These are phyloP conservation scores for maize (Zea mays) DNA, from an alignment of 176 grass and related monocot genomes.

Conservation along the genomic window DNA sequence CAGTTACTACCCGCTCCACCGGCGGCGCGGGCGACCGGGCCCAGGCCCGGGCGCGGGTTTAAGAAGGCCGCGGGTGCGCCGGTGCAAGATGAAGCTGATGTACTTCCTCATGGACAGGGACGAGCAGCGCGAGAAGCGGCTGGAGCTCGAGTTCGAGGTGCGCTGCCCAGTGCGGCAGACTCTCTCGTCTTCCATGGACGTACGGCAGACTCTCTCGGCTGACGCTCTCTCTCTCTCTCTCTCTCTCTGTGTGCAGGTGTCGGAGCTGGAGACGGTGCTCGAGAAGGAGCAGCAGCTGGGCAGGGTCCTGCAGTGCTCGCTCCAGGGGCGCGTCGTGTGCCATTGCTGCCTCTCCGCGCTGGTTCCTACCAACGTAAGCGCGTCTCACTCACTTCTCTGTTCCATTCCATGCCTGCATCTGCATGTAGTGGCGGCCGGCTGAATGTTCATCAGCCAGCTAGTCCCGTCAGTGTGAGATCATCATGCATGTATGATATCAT, in stretches of 20 bases:
- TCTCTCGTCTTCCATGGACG: neutral
- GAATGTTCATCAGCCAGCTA: neutral
- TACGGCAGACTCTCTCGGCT: too few species aligned
- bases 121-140: slow-evolving; percentile 46
- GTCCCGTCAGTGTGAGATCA: neutral
- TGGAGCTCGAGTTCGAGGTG: slow-evolving; percentile 70
- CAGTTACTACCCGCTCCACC: slow-evolving; percentile 33
- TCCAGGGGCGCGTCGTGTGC: slow-evolving; percentile 66
- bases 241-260: slow-evolving; percentile 42
- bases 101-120: slow-evolving; percentile 71
- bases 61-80: slow-evolving; percentile 41
- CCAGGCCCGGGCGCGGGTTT: neutral
- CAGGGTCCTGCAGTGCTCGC: slow-evolving; percentile 63
- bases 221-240: too few species aligned
- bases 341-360: slow-evolving; percentile 66
- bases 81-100: slow-evolving; percentile 62
- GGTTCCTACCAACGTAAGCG: slow-evolving; percentile 55
- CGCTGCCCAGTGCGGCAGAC: neutral
- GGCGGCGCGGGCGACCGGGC: neutral
- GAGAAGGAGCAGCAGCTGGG: slow-evolving; percentile 74
- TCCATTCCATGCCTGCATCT: too few species aligned
- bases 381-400: too few species aligned
- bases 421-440: neutral
- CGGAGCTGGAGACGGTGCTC: slow-evolving; percentile 60
- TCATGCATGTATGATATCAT: neutral